Percentiles rank a stretch among this genome's conserved stretches.
phyloP scores from a whole-genome alignment of 2,329 filamentous ascomycete genomes.

The Ilyonectria sp. region DNA sequence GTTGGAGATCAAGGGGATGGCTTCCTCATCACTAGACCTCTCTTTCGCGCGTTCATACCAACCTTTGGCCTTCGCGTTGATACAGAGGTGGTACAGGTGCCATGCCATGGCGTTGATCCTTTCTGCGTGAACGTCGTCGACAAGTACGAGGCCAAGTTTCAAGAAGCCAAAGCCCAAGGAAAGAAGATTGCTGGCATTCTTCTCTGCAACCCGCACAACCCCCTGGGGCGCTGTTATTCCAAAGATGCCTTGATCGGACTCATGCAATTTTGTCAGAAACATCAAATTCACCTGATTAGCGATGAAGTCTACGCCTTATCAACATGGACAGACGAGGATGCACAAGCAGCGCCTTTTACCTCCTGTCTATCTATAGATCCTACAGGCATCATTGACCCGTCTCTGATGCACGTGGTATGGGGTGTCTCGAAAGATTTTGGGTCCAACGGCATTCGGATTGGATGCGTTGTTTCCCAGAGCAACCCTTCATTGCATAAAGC shows the following conservation, averaged over 20 bases:
- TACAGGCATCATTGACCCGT: constrained; percentile 59
- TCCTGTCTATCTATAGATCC: constrained; percentile 63
- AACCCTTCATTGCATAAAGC: constrained; percentile 58
- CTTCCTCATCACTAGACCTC: constrained; percentile 58
- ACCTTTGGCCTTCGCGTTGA: constrained; percentile 61
- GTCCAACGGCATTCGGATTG: constrained; percentile 69
- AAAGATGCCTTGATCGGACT: constrained; percentile 55
- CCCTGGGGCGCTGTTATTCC: constrained; percentile 64
- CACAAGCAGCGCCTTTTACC: constrained; percentile 55
- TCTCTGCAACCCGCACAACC: constrained; percentile 67
- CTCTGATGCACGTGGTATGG: constrained; percentile 66
- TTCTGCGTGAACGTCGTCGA: constrained; percentile 57
- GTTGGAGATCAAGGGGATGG: constrained; percentile 56
- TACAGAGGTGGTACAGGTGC: constrained; percentile 58
- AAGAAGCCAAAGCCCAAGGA: constrained; percentile 56
- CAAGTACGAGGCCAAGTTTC: constrained; percentile 60
- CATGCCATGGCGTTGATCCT: constrained; percentile 60
- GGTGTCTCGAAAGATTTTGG: constrained; percentile 68
- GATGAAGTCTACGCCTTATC: constrained; percentile 67
- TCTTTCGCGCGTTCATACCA: constrained; percentile 63
- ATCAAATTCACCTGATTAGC: constrained; percentile 67
- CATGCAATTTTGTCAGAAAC: constrained; percentile 62
- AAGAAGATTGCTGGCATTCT: constrained; percentile 61
- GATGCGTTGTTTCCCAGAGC: constrained; percentile 62
- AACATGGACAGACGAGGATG: constrained; percentile 53